A percentile compares a stretch with the other conserved stretches of the same genome.
Conservation (phyloP, 495 filamentous ascomycete genomes). For the Podospora bellae-mahoneyi region DNA sequence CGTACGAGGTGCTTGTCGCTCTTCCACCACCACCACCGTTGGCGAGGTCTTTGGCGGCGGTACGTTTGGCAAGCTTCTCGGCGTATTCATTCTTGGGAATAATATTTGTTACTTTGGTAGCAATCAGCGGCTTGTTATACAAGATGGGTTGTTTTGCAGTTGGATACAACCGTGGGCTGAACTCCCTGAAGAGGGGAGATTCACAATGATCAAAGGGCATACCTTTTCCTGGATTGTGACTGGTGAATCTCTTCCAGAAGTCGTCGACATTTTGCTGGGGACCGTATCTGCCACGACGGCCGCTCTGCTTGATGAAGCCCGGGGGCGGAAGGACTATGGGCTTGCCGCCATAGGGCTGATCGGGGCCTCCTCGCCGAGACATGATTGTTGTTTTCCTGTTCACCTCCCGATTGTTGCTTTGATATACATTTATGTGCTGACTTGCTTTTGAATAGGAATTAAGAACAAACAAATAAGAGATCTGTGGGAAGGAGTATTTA, state of each 20-base stretch:
- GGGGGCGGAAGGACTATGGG: background rate
- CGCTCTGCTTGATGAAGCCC: background rate
- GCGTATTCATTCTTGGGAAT: constrained; percentile 72
- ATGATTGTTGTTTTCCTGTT: background rate
- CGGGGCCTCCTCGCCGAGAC: background rate
- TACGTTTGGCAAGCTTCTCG: constrained; percentile 61
- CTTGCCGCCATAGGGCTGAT: background rate
- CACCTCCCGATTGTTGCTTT: background rate
- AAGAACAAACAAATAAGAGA: background rate
- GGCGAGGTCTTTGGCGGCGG: constrained; percentile 36
- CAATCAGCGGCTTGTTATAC: background rate
- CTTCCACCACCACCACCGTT: constrained; percentile 19
- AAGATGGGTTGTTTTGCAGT: background rate
- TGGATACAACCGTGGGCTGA: background rate
- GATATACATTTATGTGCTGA: background rate
- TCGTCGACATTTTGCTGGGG: constrained; percentile 71
- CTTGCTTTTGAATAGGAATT: background rate
- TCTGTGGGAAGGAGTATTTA: background rate
- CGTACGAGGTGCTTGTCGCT: constrained; percentile 60
- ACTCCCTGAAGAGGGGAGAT: background rate
- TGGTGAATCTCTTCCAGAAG: constrained; percentile 77
- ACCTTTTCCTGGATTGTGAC: constrained; percentile 57
- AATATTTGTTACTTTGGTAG: constrained; percentile 58
- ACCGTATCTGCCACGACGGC: constrained; percentile 36
- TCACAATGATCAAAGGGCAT: constrained; percentile 6